Evolutionary conservation across 805 yeast genomes (phyloP).

Genomic region (Metschnikowia noctiluminum): DNA sequence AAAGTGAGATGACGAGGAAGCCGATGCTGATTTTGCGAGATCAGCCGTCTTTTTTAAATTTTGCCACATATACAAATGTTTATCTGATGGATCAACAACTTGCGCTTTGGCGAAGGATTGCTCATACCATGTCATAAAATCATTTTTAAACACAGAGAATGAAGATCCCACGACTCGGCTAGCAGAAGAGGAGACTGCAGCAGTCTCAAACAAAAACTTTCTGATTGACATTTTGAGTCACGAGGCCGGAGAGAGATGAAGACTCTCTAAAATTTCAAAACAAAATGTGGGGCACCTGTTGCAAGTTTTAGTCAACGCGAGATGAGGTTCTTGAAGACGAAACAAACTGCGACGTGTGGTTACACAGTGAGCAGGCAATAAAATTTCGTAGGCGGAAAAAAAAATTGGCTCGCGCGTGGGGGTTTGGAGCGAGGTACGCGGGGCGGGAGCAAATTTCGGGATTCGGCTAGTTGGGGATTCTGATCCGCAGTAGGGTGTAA

Average conservation of each 20-base stretch:
- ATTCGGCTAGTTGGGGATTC: not conserved
- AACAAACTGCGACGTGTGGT: not conserved
- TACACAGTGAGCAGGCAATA: slow-evolving; percentile 1
- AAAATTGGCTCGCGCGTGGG: slow-evolving; percentile 5
- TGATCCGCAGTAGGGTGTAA: no score
- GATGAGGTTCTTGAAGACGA: not conserved
- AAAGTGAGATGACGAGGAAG: not conserved
- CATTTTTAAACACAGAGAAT: slow-evolving; percentile 18
- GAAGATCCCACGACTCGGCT: slow-evolving; percentile 21
- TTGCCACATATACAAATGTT: slow-evolving; percentile 25
- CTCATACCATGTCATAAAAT: slow-evolving; percentile 20
- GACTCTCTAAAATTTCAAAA: no score
- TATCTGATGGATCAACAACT: slow-evolving; percentile 18
- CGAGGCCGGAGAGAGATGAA: no score
- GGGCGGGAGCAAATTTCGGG: not conserved
- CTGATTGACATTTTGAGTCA: slow-evolving; percentile 11
- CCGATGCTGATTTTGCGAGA: slow-evolving; percentile 4
- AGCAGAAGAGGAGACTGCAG: slow-evolving; percentile 26
- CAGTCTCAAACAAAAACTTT: slow-evolving; percentile 21
- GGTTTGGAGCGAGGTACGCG: slow-evolving; percentile 1
- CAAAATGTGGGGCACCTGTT: no score
- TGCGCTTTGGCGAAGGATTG: slow-evolving; percentile 21
- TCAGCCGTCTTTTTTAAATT: slow-evolving; percentile 9
- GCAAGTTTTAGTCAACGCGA: not conserved
- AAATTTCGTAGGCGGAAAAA: slow-evolving; percentile 5